Evolutionary conservation across 83 land plant genomes (phyloP), one percentile per base, ranked within the genome.

Genomic region (Larix sibirica): DNA sequence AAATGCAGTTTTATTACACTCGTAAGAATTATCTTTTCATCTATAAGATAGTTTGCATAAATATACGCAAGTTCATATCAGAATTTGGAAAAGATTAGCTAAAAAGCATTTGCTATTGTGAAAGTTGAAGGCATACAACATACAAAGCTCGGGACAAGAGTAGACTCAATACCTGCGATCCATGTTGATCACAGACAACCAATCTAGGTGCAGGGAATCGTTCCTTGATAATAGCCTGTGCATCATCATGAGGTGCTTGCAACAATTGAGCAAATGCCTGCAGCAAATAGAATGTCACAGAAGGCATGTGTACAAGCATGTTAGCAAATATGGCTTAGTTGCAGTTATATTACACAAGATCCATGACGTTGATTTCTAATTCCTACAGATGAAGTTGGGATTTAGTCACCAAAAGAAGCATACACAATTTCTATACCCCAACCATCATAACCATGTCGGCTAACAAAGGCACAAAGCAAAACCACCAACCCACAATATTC

Each of bases 131-230:
- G 24, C 78, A 47, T 47, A 50, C 42, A 75, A 50, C 13, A 75
- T 20, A 44, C 68, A 75, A 20, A n/a, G 58, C 78, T 20, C 78
- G 23, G 59, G 12, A 12, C 21, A 47, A 26, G 20, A 47, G 50
- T 75, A 73, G 58, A 18, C 24, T 31, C 77, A 38, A 38, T 17
- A 93, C 95, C 95, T 93, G 96, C 56, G 98, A 95, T 28, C 92
- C 94, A 90, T 94, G 91, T 84, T 96, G 98, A 84, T 96, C 98
- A 84, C 98, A 96, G 23, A 92, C 91, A 60, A 96, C 98, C 80
- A 96, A 80, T 84, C 96, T 85, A 20, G 98, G 98, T 40, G 90
- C 96, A 78, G 98, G 96, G 66, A 96, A 96, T 9, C 98, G 87
- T 10, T 92, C 92, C 21, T 80, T 91, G 77, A 86, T 87, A 23